Evolutionary conservation across 2,329 filamentous ascomycete genomes (phyloP).

Genomic region (Berkeleyomyces basicola): DNA sequence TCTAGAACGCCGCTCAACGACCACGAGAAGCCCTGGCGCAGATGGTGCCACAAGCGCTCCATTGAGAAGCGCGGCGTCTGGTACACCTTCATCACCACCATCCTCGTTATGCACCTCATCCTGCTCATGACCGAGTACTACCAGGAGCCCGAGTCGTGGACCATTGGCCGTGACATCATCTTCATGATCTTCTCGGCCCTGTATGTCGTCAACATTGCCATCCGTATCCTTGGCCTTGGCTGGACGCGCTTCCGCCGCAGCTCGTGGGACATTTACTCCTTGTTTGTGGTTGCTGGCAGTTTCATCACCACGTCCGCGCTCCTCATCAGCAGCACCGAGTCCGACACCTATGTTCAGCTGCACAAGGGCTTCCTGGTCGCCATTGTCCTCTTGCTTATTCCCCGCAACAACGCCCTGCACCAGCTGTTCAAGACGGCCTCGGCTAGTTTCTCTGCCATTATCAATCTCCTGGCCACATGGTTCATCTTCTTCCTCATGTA

Average conservation of each 20-base stretch:
- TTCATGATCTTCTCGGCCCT: slow-evolving; percentile 71
- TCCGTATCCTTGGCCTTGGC: slow-evolving; percentile 74
- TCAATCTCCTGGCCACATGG: slow-evolving; percentile 89
- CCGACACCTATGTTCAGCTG: slow-evolving; percentile 55
- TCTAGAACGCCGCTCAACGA: slow-evolving; percentile 80
- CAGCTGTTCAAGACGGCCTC: slow-evolving; percentile 98
- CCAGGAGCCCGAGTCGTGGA: slow-evolving; percentile 56
- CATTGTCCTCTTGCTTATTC: slow-evolving; percentile 78
- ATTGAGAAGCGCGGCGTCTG: slow-evolving; percentile 88
- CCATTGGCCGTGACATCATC: slow-evolving; percentile 49
- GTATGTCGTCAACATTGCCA: slow-evolving; percentile 65
- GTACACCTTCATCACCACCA: slow-evolving; percentile 65
- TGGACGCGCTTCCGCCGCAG: slow-evolving; percentile 86
- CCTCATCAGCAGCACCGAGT: slow-evolving; percentile 42
- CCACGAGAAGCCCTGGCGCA: slow-evolving; percentile 60
- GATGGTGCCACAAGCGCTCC: slow-evolving; percentile 88
- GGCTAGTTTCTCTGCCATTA: slow-evolving; percentile 76
- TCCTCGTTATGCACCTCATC: slow-evolving; percentile 68
- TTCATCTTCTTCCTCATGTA: slow-evolving; percentile 92
- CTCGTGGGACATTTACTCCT: slow-evolving; percentile 86
- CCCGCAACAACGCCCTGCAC: slow-evolving; percentile 89
- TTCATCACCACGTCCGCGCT: slow-evolving; percentile 67
- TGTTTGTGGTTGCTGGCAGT: slow-evolving; percentile 63
- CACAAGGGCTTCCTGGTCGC: slow-evolving; percentile 92
- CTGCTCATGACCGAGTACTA: slow-evolving; percentile 78